Conservation (phyloP, 108 stramenopile genomes). For the Asterionellopsis glacialis region DNA sequence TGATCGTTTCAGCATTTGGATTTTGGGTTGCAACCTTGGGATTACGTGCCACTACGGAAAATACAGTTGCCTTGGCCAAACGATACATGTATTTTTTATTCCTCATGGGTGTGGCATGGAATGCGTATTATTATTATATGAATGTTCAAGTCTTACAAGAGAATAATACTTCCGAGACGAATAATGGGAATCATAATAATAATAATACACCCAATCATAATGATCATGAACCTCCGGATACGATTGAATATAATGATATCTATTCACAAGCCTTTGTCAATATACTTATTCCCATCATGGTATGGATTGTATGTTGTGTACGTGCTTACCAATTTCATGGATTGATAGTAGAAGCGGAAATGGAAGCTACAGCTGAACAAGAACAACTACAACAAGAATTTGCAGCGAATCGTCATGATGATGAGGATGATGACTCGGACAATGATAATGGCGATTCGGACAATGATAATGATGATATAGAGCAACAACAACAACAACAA, state of each 20-base stretch:
- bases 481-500: neutral
- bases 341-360: slow-evolving; percentile 68
- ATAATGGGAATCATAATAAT: neutral
- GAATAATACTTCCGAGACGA: slow-evolving; percentile 13
- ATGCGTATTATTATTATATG: slow-evolving; percentile 46
- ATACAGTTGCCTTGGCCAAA: slow-evolving; percentile 49
- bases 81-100: slow-evolving; percentile 49
- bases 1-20: slow-evolving; percentile 47
- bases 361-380: slow-evolving; percentile 50
- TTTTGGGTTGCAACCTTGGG: slow-evolving; percentile 68
- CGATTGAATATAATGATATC: slow-evolving; percentile 29
- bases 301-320: slow-evolving; percentile 70
- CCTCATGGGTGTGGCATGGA: slow-evolving; percentile 53
- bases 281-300: slow-evolving; percentile 55
- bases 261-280: slow-evolving; percentile 48
- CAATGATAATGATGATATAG: slow-evolving; percentile 6
- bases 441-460: slow-evolving; percentile 6
- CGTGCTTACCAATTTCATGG: slow-evolving; percentile 69
- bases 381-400: slow-evolving; percentile 23
- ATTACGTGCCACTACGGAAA: slow-evolving; percentile 65
- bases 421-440: slow-evolving; percentile 6
- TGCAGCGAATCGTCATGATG: slow-evolving; percentile 19
- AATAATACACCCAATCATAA: slow-evolving; percentile 1
- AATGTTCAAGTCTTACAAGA: slow-evolving; percentile 25
- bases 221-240: slow-evolving; percentile 1